A percentile compares a stretch with the other conserved stretches of the same genome.
Conservation (phyloP, 1,139 yeast genomes). For the Magnusiomyces fungicola region DNA sequence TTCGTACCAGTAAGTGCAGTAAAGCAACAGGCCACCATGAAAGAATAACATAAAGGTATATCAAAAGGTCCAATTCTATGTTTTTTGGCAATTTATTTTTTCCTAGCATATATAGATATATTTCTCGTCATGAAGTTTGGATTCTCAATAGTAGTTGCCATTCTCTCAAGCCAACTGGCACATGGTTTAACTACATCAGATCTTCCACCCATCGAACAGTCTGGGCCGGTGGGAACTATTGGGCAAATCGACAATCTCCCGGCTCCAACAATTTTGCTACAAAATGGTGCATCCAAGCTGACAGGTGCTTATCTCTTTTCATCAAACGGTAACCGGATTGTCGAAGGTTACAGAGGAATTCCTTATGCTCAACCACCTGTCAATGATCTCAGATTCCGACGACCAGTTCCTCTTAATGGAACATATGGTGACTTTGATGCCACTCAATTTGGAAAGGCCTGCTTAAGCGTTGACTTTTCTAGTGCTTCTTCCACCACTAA, state of each 20-base stretch:
- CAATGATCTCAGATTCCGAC: slow-evolving; percentile 21
- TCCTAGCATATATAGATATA: too few relatives aligned
- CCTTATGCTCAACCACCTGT: slow-evolving; percentile 27
- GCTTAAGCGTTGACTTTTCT: slow-evolving; percentile 9
- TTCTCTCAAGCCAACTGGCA: too few relatives aligned
- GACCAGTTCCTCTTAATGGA: slow-evolving; percentile 19
- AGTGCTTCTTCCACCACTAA: too few relatives aligned
- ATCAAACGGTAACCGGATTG: neutral
- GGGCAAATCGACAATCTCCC: neutral
- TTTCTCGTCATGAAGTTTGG: too few relatives aligned
- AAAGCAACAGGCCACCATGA: too few relatives aligned
- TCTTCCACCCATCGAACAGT: too few relatives aligned
- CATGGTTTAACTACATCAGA: too few relatives aligned
- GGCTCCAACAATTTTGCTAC: neutral
- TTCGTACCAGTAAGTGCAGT: too few relatives aligned
- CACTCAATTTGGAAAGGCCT: slow-evolving; percentile 18
- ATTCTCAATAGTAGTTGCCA: too few relatives aligned
- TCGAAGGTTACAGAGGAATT: slow-evolving; percentile 24
- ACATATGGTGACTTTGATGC: slow-evolving; percentile 13
- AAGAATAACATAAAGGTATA: too few relatives aligned
- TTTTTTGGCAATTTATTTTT: too few relatives aligned
- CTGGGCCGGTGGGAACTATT: neutral
- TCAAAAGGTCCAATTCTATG: too few relatives aligned
- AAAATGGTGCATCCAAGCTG: neutral
- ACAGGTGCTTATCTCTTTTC: neutral